These are phyloP conservation scores for Colletotrichum magnum DNA, from an alignment of 2,329 filamentous ascomycete genomes.

Conservation along the genomic window DNA sequence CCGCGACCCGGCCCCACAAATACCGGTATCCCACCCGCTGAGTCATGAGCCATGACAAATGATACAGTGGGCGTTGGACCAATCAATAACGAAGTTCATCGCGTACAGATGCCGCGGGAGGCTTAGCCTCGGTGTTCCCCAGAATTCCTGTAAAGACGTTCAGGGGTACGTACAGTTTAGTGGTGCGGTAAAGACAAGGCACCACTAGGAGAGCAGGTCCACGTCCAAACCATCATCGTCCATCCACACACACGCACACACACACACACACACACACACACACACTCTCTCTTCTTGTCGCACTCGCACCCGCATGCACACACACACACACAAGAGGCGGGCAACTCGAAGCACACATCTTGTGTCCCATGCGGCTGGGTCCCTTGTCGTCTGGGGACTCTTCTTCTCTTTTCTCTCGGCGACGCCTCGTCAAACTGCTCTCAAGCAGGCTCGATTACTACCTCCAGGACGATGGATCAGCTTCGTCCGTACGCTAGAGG, in stretches of 20 bases:
- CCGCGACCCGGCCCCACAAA: slow-evolving; percentile 19
- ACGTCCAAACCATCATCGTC: slow-evolving; percentile 23
- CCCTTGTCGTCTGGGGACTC: too few relatives aligned
- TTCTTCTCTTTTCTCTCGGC: background rate
- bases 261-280: slow-evolving; percentile 1
- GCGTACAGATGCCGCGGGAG: slow-evolving; percentile 10
- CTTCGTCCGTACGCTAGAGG: background rate
- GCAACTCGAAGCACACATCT: too few relatives aligned
- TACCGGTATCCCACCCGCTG: slow-evolving; percentile 30
- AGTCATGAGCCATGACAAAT: slow-evolving; percentile 14
- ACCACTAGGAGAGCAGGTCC: slow-evolving; percentile 9
- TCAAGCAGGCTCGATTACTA: background rate
- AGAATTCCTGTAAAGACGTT: too few relatives aligned
- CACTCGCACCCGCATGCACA: background rate
- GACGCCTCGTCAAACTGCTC: background rate
- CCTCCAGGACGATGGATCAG: slow-evolving; percentile 26
- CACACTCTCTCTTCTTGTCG: background rate
- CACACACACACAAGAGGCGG: too few relatives aligned
- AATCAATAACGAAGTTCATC: slow-evolving; percentile 12
- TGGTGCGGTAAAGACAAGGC: background rate
- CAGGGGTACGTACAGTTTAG: background rate
- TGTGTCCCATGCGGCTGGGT: background rate
- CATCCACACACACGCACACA: background rate
- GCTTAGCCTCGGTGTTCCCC: slow-evolving; percentile 15
- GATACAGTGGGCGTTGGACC: background rate